Evolutionary conservation across 306 rosid species (phyloP).

Genomic region (Adenanthera pavonina): DNA sequence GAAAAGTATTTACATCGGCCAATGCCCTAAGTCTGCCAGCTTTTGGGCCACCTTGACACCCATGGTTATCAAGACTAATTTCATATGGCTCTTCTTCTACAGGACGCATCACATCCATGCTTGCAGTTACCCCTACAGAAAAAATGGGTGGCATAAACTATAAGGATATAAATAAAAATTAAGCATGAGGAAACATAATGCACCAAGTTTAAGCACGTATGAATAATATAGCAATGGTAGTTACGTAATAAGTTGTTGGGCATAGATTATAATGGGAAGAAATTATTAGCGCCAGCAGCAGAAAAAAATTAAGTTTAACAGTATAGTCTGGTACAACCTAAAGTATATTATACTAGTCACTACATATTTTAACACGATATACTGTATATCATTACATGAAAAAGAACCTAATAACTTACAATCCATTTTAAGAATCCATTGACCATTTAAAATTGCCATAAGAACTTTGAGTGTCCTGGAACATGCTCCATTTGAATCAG

Average conservation of each 20-base stretch:
- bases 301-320: too few relatives aligned
- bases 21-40: conserved; percentile 74
- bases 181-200: conserved; percentile 9
- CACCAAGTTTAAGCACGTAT: not conserved
- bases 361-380: not conserved
- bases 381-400: not conserved
- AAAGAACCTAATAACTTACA: conserved; percentile 57
- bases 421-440: conserved; percentile 82
- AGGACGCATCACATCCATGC: conserved; percentile 56
- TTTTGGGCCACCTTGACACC: conserved; percentile 81
- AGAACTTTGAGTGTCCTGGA: conserved; percentile 82
- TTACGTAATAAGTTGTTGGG: too few relatives aligned
- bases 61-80: conserved; percentile 79
- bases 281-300: too few relatives aligned
- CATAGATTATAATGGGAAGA: too few relatives aligned
- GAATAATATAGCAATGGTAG: conserved; percentile 8
- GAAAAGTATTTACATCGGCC: conserved; percentile 57
- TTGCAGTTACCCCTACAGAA: conserved; percentile 80
- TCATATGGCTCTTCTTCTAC: conserved; percentile 83
- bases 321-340: not conserved
- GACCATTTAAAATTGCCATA: conserved; percentile 82
- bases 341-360: not conserved
- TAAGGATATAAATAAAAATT: conserved; percentile 6
- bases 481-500: conserved; percentile 81
- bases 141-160: conserved; percentile 26